phyloP scores from a whole-genome alignment of 257 asterid species.

The Nicotiana tomentosiformis region DNA sequence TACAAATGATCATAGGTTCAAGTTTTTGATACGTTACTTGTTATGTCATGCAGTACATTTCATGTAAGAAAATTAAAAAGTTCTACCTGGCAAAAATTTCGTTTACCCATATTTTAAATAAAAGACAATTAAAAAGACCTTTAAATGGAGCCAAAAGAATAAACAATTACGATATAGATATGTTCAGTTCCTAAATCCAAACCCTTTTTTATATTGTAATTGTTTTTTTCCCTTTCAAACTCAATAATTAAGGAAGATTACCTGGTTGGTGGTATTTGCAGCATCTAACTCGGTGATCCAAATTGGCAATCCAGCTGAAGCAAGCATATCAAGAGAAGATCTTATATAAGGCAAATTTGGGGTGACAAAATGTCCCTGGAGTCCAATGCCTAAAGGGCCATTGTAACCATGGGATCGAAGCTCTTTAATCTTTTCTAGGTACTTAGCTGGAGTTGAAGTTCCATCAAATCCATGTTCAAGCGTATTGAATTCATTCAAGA shows the following conservation, averaged over 20 bases:
- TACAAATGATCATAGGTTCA: too few relatives aligned
- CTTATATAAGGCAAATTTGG: constrained; percentile 38
- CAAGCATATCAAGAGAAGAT: constrained; percentile 45
- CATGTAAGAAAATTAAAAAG: too few relatives aligned
- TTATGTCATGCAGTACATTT: too few relatives aligned
- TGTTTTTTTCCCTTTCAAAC: too few relatives aligned
- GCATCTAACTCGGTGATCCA: constrained; percentile 78
- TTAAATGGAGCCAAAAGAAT: too few relatives aligned
- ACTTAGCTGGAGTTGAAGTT: constrained; percentile 31
- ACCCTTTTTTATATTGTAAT: too few relatives aligned
- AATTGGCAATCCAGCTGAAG: constrained; percentile 45
- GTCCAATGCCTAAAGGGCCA: constrained; percentile 34
- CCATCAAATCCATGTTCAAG: constrained; percentile 40
- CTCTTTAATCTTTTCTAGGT: constrained; percentile 35
- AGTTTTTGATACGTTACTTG: too few relatives aligned
- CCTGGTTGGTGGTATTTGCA: constrained; percentile 32
- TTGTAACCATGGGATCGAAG: constrained; percentile 28
- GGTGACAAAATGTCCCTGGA: constrained; percentile 32
- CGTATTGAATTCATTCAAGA: constrained; percentile 61
- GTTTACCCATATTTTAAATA: too few relatives aligned
- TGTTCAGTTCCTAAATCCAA: too few relatives aligned
- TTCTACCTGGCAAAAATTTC: too few relatives aligned
- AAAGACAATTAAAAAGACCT: too few relatives aligned
- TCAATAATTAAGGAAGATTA: background rate
- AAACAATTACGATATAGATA: too few relatives aligned